phyloP scores from a whole-genome alignment of 768 basidiomycete species.

The Tricholoma flavovirens region DNA sequence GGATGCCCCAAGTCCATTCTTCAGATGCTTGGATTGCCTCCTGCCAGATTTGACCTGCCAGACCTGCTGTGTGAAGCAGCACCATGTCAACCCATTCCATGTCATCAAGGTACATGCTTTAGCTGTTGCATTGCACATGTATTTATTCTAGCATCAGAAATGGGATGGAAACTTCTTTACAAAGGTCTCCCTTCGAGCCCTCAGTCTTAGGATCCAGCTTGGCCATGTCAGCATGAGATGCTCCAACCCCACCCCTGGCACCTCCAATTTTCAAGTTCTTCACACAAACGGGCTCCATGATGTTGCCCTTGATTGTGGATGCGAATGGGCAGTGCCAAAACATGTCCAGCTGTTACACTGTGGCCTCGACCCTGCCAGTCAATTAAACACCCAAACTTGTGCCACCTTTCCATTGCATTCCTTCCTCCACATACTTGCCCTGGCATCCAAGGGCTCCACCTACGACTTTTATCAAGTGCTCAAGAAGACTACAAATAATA shows the following conservation, averaged over 20 bases:
- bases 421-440: constrained; percentile 19
- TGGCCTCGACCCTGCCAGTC: constrained; percentile 17
- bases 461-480: constrained; percentile 28
- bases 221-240: constrained; percentile 7
- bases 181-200: neutral
- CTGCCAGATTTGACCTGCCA: no score
- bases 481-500: constrained; percentile 21
- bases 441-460: constrained; percentile 22
- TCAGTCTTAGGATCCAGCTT: constrained; percentile 11
- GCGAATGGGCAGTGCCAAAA: neutral
- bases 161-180: constrained; percentile 6
- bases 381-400: constrained; percentile 13
- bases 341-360: constrained; percentile 17
- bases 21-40: no score
- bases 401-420: constrained; percentile 22
- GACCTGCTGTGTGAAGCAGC: no score
- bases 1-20: no score
- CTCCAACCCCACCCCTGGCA: constrained; percentile 4
- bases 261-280: constrained; percentile 7
- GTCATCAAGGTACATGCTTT: no score
- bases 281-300: constrained; percentile 17
- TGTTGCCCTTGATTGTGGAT: constrained; percentile 14
- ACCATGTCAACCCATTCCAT: no score
- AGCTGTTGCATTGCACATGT: no score
- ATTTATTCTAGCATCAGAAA: no score